Evolutionary conservation across 139 green algal genomes (phyloP).

Genomic region (Dunaliella primolecta): DNA sequence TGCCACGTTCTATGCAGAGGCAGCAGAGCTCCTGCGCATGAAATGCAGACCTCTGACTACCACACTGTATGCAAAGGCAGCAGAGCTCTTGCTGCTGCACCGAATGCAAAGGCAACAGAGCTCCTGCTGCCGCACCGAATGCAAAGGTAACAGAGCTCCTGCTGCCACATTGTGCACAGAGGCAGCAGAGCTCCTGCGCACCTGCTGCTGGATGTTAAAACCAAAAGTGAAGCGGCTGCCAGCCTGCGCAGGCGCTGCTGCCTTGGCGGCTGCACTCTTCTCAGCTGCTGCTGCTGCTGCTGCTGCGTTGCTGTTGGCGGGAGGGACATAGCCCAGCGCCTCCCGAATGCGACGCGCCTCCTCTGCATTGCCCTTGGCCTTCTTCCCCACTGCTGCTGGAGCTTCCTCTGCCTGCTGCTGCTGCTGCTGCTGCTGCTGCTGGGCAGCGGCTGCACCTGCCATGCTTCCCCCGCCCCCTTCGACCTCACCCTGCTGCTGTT

Average conservation of each 20-base stretch:
- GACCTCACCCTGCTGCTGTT: not conserved
- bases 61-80: too few relatives aligned
- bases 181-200: not conserved
- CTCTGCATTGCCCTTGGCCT: constrained; percentile 3
- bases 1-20: too few relatives aligned
- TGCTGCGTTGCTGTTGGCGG: constrained; percentile 1
- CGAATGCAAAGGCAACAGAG: too few relatives aligned
- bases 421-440: constrained; percentile 2
- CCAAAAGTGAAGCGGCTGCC: constrained; percentile 17
- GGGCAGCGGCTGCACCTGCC: not conserved
- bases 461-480: not conserved
- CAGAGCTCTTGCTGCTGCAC: too few relatives aligned
- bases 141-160: too few relatives aligned
- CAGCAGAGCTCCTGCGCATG: not conserved
- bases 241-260: not conserved
- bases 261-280: not conserved
- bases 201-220: constrained; percentile 10
- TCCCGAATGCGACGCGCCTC: constrained; percentile 4
- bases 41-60: too few relatives aligned
- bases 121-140: too few relatives aligned
- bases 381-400: not conserved
- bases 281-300: not conserved
- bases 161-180: too few relatives aligned
- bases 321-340: constrained; percentile 6
- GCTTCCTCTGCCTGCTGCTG: not conserved